Conservation (phyloP, 768 basidiomycete species). For the Tricholoma hemisulphureum region DNA sequence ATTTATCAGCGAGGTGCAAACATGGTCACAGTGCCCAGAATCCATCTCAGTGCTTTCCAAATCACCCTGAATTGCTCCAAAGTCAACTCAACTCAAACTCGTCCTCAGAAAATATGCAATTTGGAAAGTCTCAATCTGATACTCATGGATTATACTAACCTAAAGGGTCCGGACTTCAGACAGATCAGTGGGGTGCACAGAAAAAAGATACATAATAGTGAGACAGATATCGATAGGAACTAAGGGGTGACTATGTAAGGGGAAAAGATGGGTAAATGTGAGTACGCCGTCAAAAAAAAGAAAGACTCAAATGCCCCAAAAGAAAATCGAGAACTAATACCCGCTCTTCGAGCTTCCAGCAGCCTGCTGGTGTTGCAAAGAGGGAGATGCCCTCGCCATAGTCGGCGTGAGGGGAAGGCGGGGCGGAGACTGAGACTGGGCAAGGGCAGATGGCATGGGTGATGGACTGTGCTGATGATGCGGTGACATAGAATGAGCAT, state of each 20-base stretch:
- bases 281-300: not conserved
- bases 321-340: slow-evolving; percentile 34
- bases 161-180: not conserved
- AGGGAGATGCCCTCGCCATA: slow-evolving; percentile 53
- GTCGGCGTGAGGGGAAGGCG: slow-evolving; percentile 50
- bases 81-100: too few species aligned
- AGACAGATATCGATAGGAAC: not conserved
- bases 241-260: not conserved
- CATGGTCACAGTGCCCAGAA: too few species aligned
- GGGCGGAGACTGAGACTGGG: slow-evolving; percentile 49
- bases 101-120: too few species aligned
- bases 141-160: too few species aligned
- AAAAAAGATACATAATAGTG: slow-evolving; percentile 4
- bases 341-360: slow-evolving; percentile 52
- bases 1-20: too few species aligned
- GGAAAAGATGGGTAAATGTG: not conserved
- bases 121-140: too few species aligned
- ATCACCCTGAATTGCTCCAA: too few species aligned
- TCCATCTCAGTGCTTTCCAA: too few species aligned
- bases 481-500: slow-evolving; percentile 47
- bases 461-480: slow-evolving; percentile 49
- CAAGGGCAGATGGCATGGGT: slow-evolving; percentile 40
- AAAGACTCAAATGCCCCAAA: not conserved
- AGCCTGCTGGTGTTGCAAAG: slow-evolving; percentile 53
- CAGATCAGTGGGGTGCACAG: not conserved